Base-by-base conservation (phyloP, 1,284 basidiomycete genomes). In the Cryptococcus sp. region DNA sequence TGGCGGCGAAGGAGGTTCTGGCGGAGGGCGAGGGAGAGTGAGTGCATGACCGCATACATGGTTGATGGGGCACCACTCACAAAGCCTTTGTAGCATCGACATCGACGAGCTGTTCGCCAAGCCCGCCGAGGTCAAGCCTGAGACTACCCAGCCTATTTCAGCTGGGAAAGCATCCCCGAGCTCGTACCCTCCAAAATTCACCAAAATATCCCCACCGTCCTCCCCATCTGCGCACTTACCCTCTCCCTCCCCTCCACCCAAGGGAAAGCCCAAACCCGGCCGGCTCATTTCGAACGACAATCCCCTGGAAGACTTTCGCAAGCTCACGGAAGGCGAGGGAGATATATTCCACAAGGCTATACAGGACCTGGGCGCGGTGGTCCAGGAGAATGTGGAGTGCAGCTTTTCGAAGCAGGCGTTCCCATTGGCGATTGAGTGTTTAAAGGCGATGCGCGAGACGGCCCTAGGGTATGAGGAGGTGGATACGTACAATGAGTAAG, bases 311-410 rank as follows among this genome's bases (percentile, higher is more conserved):
- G 91, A 94, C 76, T 93, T 93, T 76, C 78, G 79, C 60, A 79
- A 81, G 63, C 86, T 89, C 64, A 77, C 88, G 18, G 80, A 81
- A 42, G 71, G 70, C 12, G 80, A 82, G 50, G 88, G 88, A 0
- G 89, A 91, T 70, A 77, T 90, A 16, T 88, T 91, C 48, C 83
- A 81, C 23, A 91, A 93, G 73, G 88, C 88, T 0, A 74, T 78
- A 18, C 67, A 87, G 66, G 90, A 93, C 74, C 73, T 93, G 35
- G 84, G 80, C 12, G 79, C 73, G 16, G 86, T 90, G 2, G 83
- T 93, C 44, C 79, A 79, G 57, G 87, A 91, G 67, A 82, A 90
- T 51, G 80, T 88, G 13, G 72, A 81, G 55, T 79, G 80, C 28
- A 87, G 87, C 23, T 91, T 91, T 73, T 82, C 87, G 38, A 78